Conservation (phyloP, 2,329 filamentous ascomycete species). For the Clonostachys sp. region DNA sequence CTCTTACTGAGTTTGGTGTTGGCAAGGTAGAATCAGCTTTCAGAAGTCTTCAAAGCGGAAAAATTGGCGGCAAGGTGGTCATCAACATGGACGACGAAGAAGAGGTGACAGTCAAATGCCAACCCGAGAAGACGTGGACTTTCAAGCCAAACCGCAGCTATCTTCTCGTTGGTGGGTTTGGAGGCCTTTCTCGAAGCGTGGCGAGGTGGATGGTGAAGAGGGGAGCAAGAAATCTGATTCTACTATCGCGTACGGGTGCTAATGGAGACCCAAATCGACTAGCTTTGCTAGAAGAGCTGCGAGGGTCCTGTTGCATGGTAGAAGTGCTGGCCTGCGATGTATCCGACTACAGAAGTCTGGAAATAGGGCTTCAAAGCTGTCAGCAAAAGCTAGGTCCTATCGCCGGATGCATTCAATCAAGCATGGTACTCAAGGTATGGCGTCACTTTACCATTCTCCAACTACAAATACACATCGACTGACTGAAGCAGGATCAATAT, state of each 20-base stretch:
- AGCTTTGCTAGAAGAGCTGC: conserved; percentile 16
- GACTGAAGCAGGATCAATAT: conserved; percentile 10
- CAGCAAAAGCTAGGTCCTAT: conserved; percentile 16
- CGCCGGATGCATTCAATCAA: conserved; percentile 28
- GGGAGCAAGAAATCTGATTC: conserved; percentile 11
- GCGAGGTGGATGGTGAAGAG: conserved; percentile 4
- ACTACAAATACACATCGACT: not conserved
- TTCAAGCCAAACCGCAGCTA: conserved; percentile 6
- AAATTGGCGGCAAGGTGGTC: conserved; percentile 35
- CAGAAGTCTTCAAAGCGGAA: conserved; percentile 29
- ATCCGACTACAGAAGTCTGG: not conserved
- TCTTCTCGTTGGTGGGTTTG: conserved; percentile 11
- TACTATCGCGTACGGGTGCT: not conserved
- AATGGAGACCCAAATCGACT: conserved; percentile 6
- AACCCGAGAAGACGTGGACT: not conserved
- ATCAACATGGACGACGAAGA: conserved; percentile 9
- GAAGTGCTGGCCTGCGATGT: conserved; percentile 13
- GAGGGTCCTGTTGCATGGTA: conserved; percentile 11
- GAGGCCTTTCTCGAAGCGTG: conserved; percentile 9
- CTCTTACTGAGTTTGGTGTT: conserved; percentile 10
- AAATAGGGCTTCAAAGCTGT: not conserved
- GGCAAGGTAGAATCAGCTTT: conserved; percentile 28
- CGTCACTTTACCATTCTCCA: no score
- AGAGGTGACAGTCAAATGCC: conserved; percentile 5
- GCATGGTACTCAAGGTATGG: conserved; percentile 24